A percentile compares a stretch with the other conserved stretches of the same genome.
Evolutionary conservation across 208 protist species (phyloP).

Genomic region (Herpetomonas tarakana): DNA sequence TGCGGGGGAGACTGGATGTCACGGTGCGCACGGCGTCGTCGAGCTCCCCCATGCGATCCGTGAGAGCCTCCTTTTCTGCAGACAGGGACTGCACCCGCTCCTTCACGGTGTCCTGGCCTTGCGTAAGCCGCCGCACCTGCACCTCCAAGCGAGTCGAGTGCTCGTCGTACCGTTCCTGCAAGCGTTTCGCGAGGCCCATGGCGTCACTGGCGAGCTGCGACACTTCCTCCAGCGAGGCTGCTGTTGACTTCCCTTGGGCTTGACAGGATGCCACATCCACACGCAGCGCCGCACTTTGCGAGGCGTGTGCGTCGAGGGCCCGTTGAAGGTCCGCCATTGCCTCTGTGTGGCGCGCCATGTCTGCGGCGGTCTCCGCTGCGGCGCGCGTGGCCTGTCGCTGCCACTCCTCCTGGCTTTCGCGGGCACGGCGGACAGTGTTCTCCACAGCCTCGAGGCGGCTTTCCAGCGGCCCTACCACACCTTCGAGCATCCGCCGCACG

Average conservation of each 20-base stretch:
- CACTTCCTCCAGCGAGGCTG: not conserved
- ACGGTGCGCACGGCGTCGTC: not conserved
- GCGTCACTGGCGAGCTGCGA: not conserved
- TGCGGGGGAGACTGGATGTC: too few relatives aligned
- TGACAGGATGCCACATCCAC: not conserved
- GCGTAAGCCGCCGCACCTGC: not conserved
- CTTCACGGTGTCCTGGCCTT: not conserved
- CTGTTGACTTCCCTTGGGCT: not conserved
- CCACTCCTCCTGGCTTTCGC: slow-evolving; percentile 19
- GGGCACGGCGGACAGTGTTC: slow-evolving; percentile 4
- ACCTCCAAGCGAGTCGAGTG: not conserved
- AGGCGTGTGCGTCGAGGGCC: not conserved
- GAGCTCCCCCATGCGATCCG: not conserved
- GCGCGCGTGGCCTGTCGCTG: slow-evolving; percentile 13
- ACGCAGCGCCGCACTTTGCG: not conserved
- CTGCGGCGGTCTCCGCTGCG: slow-evolving; percentile 18
- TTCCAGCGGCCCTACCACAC: slow-evolving; percentile 7
- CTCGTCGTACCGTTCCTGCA: not conserved
- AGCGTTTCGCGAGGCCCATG: not conserved
- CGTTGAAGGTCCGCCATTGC: not conserved
- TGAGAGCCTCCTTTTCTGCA: not conserved
- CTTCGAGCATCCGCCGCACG: slow-evolving; percentile 23
- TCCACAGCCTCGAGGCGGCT: not conserved
- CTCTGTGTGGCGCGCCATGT: slow-evolving; percentile 7
- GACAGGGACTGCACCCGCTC: not conserved